Conservation (phyloP, 148 eudicot genomes). For the Rhododendron vialii region DNA sequence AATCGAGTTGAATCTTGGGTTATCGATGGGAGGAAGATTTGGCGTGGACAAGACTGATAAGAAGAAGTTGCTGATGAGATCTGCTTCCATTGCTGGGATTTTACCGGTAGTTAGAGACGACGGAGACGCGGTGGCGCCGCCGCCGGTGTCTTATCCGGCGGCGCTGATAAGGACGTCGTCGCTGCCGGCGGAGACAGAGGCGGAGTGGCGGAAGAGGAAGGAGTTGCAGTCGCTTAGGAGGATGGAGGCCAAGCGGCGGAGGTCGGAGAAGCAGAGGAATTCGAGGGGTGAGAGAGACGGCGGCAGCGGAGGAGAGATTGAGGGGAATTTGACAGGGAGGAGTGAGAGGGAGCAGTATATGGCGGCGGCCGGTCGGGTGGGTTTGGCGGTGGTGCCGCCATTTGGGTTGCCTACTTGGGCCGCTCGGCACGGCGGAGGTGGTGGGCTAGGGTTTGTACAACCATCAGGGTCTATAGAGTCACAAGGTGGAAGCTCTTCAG, state of each 20-base stretch:
- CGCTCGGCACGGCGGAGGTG: constrained; percentile 11
- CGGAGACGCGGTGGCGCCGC: constrained; percentile 21
- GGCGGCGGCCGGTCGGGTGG: constrained; percentile 21
- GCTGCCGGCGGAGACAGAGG: constrained; percentile 76
- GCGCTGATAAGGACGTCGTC: constrained; percentile 64
- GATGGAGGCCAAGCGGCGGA: constrained; percentile 79
- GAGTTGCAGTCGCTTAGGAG: constrained; percentile 80
- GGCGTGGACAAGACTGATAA: constrained; percentile 68
- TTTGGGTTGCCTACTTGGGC: constrained; percentile 30
- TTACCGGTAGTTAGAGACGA: constrained; percentile 56
- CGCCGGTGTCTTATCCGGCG: constrained; percentile 14
- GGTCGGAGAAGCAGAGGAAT: constrained; percentile 77
- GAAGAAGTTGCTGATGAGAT: constrained; percentile 45
- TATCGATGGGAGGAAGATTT: constrained; percentile 84
- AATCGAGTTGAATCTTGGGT: constrained; percentile 65
- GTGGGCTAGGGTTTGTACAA: background rate
- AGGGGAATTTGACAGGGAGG: constrained; percentile 46
- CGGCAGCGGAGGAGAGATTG: constrained; percentile 21
- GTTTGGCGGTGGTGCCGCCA: constrained; percentile 15
- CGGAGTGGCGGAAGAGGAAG: constrained; percentile 88
- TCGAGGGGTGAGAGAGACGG: constrained; percentile 31
- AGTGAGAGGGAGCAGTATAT: constrained; percentile 42
- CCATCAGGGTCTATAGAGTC: constrained; percentile 54
- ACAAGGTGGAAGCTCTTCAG: constrained; percentile 69
- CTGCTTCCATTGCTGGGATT: constrained; percentile 62